These are phyloP conservation scores for Epichloe uncinata DNA, from an alignment of 2,329 filamentous ascomycete genomes.

Conservation along the genomic window DNA sequence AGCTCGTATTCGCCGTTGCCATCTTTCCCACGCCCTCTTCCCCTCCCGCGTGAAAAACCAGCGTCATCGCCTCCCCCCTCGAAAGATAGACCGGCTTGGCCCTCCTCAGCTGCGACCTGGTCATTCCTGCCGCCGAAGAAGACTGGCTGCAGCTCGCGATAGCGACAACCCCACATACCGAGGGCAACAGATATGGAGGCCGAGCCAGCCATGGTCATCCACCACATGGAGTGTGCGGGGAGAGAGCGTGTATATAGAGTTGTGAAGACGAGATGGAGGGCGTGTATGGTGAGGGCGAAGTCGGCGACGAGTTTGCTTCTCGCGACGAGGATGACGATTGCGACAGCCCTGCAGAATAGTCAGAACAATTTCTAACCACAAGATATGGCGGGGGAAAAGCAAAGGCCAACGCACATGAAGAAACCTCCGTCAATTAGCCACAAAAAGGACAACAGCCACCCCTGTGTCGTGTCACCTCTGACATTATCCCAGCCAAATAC, in stretches of 20 bases:
- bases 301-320: conserved; percentile 91
- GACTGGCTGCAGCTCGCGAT: conserved; percentile 79
- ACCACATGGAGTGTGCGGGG: conserved; percentile 76
- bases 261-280: conserved; percentile 66
- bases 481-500: conserved; percentile 46
- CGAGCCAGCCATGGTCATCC: conserved; percentile 45
- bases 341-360: conserved; percentile 49
- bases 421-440: conserved; percentile 43
- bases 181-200: conserved; percentile 38
- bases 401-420: conserved; percentile 28
- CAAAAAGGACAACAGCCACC: conserved; percentile 45
- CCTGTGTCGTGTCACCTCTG: conserved; percentile 47
- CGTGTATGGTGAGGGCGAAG: conserved; percentile 81
- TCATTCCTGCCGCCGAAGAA: conserved; percentile 55
- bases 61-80: conserved; percentile 22
- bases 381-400: neutral
- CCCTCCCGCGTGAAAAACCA: conserved; percentile 1
- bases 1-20: conserved; percentile 53
- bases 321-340: conserved; percentile 69
- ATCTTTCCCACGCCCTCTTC: conserved; percentile 36
- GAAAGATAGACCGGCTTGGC: conserved; percentile 17
- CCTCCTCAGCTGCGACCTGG: conserved; percentile 11
- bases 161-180: conserved; percentile 84
- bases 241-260: conserved; percentile 65
- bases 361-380: neutral